Evolutionary conservation across 176 grass and related monocot genomes (phyloP).

Genomic region (Ensete glaucum): DNA sequence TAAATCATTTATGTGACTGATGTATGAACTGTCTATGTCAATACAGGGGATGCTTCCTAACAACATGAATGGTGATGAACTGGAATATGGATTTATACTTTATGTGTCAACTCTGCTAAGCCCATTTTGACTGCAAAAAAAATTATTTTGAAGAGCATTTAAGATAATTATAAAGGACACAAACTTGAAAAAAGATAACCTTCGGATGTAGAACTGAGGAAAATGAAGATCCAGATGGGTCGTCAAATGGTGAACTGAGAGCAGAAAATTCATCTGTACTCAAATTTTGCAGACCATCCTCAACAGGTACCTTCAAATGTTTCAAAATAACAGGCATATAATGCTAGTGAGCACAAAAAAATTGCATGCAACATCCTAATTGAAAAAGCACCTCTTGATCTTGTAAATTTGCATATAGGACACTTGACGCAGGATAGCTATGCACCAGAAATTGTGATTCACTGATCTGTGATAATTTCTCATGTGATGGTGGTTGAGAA

Average conservation of each 20-base stretch:
- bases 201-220: constrained; percentile 28
- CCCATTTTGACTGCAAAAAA: background rate
- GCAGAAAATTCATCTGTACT: constrained; percentile 25
- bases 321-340: constrained; percentile 4
- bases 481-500: constrained; percentile 14
- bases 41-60: background rate
- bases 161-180: background rate
- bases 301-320: constrained; percentile 31
- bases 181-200: background rate
- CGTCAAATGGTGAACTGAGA: constrained; percentile 26
- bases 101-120: background rate
- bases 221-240: constrained; percentile 24
- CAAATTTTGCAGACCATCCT: constrained; percentile 26
- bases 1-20: no score
- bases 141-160: background rate
- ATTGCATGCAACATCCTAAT: background rate
- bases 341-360: background rate
- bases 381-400: constrained; percentile 31
- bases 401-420: constrained; percentile 36
- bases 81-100: background rate
- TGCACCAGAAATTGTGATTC: constrained; percentile 18
- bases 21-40: no score
- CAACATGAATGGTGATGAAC: background rate
- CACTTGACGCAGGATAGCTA: constrained; percentile 10
- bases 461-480: constrained; percentile 16